Percentiles rank a stretch among this genome's conserved stretches.
Evolutionary conservation across 805 yeast genomes (phyloP).

Genomic region (Teunomyces funiuensis): DNA sequence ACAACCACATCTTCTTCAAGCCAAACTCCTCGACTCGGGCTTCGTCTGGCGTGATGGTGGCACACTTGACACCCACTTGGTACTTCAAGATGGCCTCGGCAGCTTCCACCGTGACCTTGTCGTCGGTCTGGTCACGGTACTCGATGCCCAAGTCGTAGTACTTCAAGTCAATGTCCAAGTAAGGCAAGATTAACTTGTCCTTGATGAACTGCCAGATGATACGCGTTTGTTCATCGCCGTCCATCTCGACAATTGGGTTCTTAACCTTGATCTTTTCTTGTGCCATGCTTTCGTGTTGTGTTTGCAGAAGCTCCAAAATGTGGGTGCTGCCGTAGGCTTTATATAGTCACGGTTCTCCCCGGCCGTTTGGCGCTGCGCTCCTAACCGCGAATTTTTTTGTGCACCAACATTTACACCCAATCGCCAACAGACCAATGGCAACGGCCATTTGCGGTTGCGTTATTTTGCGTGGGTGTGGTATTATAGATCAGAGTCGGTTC

Average conservation of each 20-base stretch:
- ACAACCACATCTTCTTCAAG: conserved; percentile 79
- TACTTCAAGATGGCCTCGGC: conserved; percentile 72
- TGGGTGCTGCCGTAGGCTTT: no score
- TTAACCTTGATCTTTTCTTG: conserved; percentile 60
- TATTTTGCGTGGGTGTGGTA: no score
- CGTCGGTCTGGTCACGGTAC: conserved; percentile 68
- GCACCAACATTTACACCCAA: no score
- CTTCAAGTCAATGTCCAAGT: conserved; percentile 69
- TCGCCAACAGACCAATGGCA: neutral
- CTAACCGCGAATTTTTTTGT: neutral
- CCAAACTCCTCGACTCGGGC: conserved; percentile 72
- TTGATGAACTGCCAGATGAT: conserved; percentile 79
- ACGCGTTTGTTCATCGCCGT: conserved; percentile 87
- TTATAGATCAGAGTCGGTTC: no score
- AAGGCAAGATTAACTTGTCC: conserved; percentile 64
- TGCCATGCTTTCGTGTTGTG: neutral
- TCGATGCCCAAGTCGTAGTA: conserved; percentile 73
- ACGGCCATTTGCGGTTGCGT: no score
- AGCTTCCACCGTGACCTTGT: conserved; percentile 73
- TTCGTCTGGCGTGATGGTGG: conserved; percentile 84
- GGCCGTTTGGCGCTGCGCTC: neutral
- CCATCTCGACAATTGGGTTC: conserved; percentile 74
- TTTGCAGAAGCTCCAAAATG: no score
- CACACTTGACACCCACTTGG: conserved; percentile 83
- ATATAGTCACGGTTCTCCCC: neutral